Evolutionary conservation across 2,329 filamentous ascomycete species (phyloP).

Genomic region (Cladophialophora carrionii): DNA sequence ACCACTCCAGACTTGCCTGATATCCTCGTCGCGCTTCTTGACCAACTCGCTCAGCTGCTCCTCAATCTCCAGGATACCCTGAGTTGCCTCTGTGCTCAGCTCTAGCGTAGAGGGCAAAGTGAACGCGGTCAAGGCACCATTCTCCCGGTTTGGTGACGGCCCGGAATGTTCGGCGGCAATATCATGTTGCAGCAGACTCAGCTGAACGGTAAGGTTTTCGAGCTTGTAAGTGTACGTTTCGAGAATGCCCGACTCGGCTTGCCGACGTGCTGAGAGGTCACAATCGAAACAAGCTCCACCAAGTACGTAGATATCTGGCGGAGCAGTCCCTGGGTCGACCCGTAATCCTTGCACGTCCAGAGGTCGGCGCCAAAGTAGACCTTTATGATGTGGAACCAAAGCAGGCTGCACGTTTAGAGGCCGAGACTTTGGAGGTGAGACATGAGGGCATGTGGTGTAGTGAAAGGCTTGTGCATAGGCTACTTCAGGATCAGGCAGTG

Average conservation of each 20-base stretch:
- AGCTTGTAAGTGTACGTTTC: constrained; percentile 24
- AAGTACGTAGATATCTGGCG: constrained; percentile 28
- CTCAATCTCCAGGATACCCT: constrained; percentile 27
- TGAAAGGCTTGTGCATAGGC: constrained; percentile 32
- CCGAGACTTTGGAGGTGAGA: constrained; percentile 31
- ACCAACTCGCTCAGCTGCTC: constrained; percentile 24
- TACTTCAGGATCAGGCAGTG: constrained; percentile 27
- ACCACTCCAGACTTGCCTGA: constrained; percentile 34
- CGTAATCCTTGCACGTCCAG: constrained; percentile 10
- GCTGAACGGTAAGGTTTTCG: constrained; percentile 21
- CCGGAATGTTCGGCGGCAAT: constrained; percentile 13
- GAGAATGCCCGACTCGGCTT: constrained; percentile 28
- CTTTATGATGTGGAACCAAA: constrained; percentile 16
- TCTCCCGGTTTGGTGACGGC: not conserved
- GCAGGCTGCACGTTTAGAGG: constrained; percentile 35
- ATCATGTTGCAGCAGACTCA: constrained; percentile 22
- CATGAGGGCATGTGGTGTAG: constrained; percentile 34
- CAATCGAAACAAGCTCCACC: constrained; percentile 32
- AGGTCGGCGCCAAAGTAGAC: constrained; percentile 25
- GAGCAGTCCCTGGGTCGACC: not conserved
- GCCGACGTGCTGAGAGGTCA: constrained; percentile 30
- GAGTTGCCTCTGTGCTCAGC: constrained; percentile 16
- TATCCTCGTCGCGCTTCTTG: constrained; percentile 26
- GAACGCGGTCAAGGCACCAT: constrained; percentile 2
- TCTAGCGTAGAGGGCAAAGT: not conserved